These are phyloP conservation scores for Aurantiochytrium sp. DNA, from an alignment of 108 stramenopile genomes.

Conservation along the genomic window DNA sequence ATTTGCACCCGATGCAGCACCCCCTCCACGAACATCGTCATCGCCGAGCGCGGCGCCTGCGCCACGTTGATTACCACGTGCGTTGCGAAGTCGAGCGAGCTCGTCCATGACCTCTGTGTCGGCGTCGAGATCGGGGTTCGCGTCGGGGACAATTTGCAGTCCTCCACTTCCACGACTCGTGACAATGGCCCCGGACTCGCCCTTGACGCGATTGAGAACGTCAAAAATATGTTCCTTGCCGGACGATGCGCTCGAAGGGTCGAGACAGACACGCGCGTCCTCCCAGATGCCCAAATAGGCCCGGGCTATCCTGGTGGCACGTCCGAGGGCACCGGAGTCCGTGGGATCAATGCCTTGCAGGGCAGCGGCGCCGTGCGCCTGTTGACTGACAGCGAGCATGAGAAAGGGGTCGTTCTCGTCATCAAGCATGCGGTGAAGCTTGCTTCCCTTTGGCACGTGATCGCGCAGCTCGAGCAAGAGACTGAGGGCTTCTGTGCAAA, in stretches of 20 bases:
- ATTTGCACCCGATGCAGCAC: background rate
- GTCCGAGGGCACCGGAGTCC: background rate
- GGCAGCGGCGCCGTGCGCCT: background rate
- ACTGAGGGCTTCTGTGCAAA: conserved; percentile 7
- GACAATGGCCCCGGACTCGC: background rate
- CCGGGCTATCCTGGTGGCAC: background rate
- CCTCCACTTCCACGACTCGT: background rate
- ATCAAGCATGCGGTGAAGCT: background rate
- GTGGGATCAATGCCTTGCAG: background rate
- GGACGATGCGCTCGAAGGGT: background rate
- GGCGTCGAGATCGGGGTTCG: background rate
- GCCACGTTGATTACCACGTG: background rate
- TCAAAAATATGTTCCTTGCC: conserved; percentile 5
- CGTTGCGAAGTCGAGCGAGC: background rate
- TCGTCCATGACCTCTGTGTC: background rate
- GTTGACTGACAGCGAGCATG: background rate
- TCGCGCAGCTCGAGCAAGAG: conserved; percentile 5
- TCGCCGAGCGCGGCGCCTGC: background rate
- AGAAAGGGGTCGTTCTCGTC: background rate
- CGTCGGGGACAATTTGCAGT: background rate
- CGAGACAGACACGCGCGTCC: conserved; percentile 3
- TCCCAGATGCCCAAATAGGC: background rate
- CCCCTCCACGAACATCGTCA: background rate
- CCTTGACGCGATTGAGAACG: conserved; percentile 14
- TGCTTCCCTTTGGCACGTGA: background rate